phyloP scores from a whole-genome alignment of 75 land plant species.

The Picea sitchensis region DNA sequence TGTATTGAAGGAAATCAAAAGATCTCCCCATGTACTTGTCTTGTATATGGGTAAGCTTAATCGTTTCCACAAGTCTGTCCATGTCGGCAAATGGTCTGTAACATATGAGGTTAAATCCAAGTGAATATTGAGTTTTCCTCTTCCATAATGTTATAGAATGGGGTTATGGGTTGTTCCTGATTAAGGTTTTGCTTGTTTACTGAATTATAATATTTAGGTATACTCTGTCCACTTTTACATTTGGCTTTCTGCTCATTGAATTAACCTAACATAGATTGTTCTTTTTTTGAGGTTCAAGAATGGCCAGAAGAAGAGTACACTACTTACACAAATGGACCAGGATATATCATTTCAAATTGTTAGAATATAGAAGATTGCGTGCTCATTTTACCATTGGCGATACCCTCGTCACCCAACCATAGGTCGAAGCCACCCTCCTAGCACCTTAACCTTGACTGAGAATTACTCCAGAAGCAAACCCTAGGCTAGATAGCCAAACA shows the following conservation, averaged over 20 bases:
- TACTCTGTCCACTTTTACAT: not conserved
- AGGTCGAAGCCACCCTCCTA: too few relatives aligned
- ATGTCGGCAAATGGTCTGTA: constrained; percentile 70
- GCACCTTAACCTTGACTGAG: too few relatives aligned
- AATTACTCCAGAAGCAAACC: too few relatives aligned
- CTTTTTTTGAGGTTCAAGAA: constrained; percentile 25
- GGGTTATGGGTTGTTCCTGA: not conserved
- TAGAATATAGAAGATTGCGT: too few relatives aligned
- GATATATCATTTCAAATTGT: constrained; percentile 53
- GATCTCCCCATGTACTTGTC: constrained; percentile 11
- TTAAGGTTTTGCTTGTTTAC: not conserved
- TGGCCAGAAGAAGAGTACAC: constrained; percentile 18
- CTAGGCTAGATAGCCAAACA: too few relatives aligned
- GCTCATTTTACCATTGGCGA: too few relatives aligned
- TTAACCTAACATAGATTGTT: too few relatives aligned
- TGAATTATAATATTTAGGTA: not conserved
- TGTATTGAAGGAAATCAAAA: constrained; percentile 22
- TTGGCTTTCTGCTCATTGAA: too few relatives aligned
- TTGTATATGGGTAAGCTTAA: constrained; percentile 71
- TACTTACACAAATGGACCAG: constrained; percentile 76
- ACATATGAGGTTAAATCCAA: constrained; percentile 43
- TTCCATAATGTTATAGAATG: not conserved
- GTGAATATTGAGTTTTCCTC: not conserved
- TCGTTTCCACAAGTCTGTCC: constrained; percentile 53
- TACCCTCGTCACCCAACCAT: too few relatives aligned